Conservation (phyloP, 169 alveolate species). For the Plasmodium vivax region DNA sequence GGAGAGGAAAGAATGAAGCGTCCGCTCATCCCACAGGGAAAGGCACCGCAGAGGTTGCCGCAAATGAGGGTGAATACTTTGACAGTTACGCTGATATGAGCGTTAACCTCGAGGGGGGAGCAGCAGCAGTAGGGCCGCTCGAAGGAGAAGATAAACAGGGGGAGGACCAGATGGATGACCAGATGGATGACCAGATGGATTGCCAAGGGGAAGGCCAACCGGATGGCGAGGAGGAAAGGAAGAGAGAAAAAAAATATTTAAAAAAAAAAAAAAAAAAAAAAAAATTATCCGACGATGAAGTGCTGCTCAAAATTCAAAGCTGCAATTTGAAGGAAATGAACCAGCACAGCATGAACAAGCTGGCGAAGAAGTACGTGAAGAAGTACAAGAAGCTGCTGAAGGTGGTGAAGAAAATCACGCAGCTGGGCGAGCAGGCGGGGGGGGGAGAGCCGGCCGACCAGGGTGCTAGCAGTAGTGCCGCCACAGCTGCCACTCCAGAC, state of each 20-base stretch:
- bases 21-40: neutral
- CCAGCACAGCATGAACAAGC: conserved; percentile 54
- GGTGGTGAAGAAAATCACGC: conserved; percentile 26
- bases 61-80: neutral
- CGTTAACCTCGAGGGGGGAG: neutral
- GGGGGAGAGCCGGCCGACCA: neutral
- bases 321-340: conserved; percentile 39
- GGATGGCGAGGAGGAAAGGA: neutral
- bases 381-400: conserved; percentile 59
- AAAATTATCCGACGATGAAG: conserved; percentile 47
- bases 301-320: conserved; percentile 22
- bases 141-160: neutral
- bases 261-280: conserved; percentile 19
- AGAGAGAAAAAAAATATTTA: conserved; percentile 10
- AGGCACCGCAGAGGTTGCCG: neutral
- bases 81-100: neutral
- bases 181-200: neutral
- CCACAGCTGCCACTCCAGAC: neutral
- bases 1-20: conserved; percentile 4
- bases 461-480: neutral
- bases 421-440: neutral
- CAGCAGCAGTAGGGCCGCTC: neutral
- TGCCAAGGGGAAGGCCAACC: neutral
- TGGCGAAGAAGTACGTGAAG: conserved; percentile 36
- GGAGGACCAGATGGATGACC: neutral